phyloP scores from a whole-genome alignment of 805 yeast species.

The Ogataea parapolymorpha region DNA sequence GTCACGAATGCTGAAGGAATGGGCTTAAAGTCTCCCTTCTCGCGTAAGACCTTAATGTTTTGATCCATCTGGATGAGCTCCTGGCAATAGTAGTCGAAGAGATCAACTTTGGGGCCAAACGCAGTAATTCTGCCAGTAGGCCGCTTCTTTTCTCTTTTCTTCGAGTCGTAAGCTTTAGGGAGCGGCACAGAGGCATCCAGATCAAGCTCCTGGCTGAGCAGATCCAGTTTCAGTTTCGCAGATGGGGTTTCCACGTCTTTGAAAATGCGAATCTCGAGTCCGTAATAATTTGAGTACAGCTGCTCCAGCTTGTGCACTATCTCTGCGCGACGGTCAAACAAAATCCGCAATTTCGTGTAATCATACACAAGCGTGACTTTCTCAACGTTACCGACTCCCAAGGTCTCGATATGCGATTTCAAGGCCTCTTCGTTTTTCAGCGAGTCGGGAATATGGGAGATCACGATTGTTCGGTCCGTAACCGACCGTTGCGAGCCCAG shows the following conservation, averaged over 20 bases:
- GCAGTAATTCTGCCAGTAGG: conserved; percentile 24
- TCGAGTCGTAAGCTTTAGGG: conserved; percentile 19
- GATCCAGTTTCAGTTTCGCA: conserved; percentile 27
- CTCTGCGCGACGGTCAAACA: conserved; percentile 35
- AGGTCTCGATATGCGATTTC: conserved; percentile 48
- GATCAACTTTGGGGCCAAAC: conserved; percentile 31
- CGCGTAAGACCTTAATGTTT: conserved; percentile 34
- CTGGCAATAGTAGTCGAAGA: conserved; percentile 35
- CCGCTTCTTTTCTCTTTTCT: conserved; percentile 13
- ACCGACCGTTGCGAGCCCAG: conserved; percentile 57
- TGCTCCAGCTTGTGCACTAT: conserved; percentile 38
- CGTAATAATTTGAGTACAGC: conserved; percentile 40
- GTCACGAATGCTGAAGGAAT: conserved; percentile 69
- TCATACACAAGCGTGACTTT: conserved; percentile 46
- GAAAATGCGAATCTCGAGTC: conserved; percentile 38
- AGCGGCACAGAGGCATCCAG: conserved; percentile 19
- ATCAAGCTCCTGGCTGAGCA: conserved; percentile 3
- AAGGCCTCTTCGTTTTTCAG: conserved; percentile 43
- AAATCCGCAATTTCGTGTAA: conserved; percentile 36
- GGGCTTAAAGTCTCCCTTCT: conserved; percentile 37
- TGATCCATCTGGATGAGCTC: conserved; percentile 37
- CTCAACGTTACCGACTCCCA: conserved; percentile 54
- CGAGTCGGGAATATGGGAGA: conserved; percentile 51
- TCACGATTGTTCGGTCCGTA: conserved; percentile 55
- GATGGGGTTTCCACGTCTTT: conserved; percentile 22